phyloP scores from a whole-genome alignment of 352 stramenopile genomes.

The Pythium volutum region DNA sequence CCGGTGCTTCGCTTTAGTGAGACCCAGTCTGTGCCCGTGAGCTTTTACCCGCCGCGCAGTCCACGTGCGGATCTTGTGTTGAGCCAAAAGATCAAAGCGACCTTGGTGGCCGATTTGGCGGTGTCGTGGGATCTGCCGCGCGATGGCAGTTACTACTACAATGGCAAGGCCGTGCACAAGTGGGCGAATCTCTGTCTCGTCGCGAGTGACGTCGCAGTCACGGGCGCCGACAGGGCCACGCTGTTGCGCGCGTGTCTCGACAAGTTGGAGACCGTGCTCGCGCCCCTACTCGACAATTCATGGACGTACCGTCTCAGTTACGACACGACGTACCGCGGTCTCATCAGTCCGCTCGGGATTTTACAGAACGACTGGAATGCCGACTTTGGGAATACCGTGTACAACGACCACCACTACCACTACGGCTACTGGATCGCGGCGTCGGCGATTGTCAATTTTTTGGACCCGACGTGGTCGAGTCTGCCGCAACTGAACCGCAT shows the following conservation, averaged over 20 bases:
- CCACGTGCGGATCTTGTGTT: constrained; percentile 31
- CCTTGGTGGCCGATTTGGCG: constrained; percentile 50
- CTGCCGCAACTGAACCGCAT: constrained; percentile 51
- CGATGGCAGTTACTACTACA: constrained; percentile 71
- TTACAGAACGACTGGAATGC: constrained; percentile 52
- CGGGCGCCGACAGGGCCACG: constrained; percentile 38
- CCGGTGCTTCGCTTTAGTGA: constrained; percentile 52
- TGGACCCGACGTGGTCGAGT: constrained; percentile 56
- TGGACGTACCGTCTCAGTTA: constrained; percentile 69
- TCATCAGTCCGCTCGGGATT: constrained; percentile 56
- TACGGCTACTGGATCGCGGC: constrained; percentile 72
- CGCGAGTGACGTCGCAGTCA: constrained; percentile 60
- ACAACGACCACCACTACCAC: constrained; percentile 81
- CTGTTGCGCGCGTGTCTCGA: constrained; percentile 52
- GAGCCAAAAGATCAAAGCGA: constrained; percentile 44
- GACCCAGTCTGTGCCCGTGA: constrained; percentile 31
- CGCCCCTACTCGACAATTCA: constrained; percentile 55
- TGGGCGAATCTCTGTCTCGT: constrained; percentile 72
- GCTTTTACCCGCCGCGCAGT: constrained; percentile 58
- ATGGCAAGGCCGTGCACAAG: constrained; percentile 69
- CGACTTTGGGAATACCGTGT: constrained; percentile 73
- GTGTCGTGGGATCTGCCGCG: constrained; percentile 46
- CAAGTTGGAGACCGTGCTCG: constrained; percentile 58
- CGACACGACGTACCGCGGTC: constrained; percentile 49
- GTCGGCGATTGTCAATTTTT: constrained; percentile 59